Base-by-base conservation (phyloP, 2,329 filamentous ascomycete species). In the Pyrenophora graminea region DNA sequence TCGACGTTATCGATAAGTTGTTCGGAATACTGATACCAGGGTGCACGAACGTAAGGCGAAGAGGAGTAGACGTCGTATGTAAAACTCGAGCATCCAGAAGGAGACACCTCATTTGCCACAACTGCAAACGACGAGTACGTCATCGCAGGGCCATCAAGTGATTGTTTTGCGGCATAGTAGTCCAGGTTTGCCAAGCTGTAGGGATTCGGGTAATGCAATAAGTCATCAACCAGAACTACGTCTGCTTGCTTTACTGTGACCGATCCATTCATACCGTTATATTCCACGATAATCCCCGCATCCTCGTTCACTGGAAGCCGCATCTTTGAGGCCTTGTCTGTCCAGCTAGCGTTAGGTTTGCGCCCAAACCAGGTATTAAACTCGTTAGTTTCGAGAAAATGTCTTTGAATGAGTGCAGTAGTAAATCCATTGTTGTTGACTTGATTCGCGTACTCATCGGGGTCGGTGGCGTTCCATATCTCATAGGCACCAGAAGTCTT, bases 11-110 rank as follows among this genome's bases (percentile, higher is more conserved):
- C 87, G 17, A 83, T 69, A 39, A 86, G 74, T 66, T 90, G 86
- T 61, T 90, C 87, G 0, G 85, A 88, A 68, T 87, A 85, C 58
- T 88, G 85, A 70, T 83, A 88, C 79, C 85, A 89, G 0, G 87
- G 87, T 0, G 80, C 83, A 13, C 87, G 79, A 0, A 81, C 74
- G 60, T 90, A 90, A 0, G 86, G 86, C 23, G 83, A 76, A 25
- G 81, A 83, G 0, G 83, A 82, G 55, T 85, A 84, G 15, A 88
- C 76, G 6, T 83, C 80, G 64, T 89, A 89, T 0, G 86, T 89
- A 65, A 84, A 88, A 3, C 83, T 80, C 1, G 85, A 83, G 67
- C 87, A 89, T 2, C 87, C 87, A 2, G 85, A 86, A 2, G 81
- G 82, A 1, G 84, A 85, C 9, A 88, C 77, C 40, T 83, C 78